Conservation (phyloP, 805 yeast species). For the Grigorovia transvaalensis region DNA sequence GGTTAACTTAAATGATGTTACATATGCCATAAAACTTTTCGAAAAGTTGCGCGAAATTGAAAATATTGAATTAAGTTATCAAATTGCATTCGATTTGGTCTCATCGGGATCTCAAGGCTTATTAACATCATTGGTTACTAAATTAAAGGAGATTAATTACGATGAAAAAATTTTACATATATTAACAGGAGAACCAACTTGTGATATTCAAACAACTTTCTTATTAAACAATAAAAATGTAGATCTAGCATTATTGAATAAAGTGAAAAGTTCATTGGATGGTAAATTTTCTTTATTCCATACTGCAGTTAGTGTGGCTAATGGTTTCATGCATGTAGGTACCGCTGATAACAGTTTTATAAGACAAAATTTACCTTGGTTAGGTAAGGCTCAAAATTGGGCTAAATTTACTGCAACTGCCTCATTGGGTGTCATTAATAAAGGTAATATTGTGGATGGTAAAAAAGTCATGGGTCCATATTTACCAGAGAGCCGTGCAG, state of each 20-base stretch:
- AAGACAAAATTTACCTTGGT: constrained; percentile 86
- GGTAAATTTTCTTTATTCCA: constrained; percentile 92
- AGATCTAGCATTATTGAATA: constrained; percentile 70
- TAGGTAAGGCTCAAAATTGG: constrained; percentile 97
- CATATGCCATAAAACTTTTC: constrained; percentile 60
- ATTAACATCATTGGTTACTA: constrained; percentile 45
- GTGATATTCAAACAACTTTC: constrained; percentile 86
- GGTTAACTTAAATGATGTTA: constrained; percentile 73
- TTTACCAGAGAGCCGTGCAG: constrained; percentile 60
- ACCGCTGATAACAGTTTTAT: constrained; percentile 92
- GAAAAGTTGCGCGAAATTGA: constrained; percentile 36
- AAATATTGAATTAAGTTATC: constrained; percentile 63
- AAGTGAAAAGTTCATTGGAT: constrained; percentile 71
- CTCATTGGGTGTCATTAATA: constrained; percentile 93
- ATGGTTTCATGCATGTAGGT: constrained; percentile 92
- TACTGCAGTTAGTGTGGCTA: constrained; percentile 88
- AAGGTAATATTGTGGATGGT: constrained; percentile 89
- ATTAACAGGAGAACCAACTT: constrained; percentile 84
- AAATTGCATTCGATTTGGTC: constrained; percentile 91
- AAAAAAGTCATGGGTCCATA: constrained; percentile 79
- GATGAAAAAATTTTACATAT: constrained; percentile 50
- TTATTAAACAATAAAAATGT: constrained; percentile 78
- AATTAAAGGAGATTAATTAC: constrained; percentile 26
- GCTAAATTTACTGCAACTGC: constrained; percentile 97
- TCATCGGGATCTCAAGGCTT: constrained; percentile 86